Evolutionary conservation across 2,329 filamentous ascomycete genomes (phyloP).

Genomic region (Knoxdaviesia capensis): DNA sequence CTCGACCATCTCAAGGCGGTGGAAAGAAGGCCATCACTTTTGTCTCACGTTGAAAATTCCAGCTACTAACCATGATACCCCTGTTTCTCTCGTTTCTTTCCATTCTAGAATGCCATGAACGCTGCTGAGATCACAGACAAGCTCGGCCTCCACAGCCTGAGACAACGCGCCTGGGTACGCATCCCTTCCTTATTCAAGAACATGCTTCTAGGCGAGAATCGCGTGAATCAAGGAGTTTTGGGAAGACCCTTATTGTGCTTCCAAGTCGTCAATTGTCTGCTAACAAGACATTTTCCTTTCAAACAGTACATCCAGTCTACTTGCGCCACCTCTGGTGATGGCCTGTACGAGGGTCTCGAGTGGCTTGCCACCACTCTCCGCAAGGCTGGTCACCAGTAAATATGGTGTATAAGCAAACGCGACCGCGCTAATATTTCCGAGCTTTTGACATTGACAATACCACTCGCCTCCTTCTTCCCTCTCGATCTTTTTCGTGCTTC

Average conservation of each 20-base stretch:
- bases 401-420: slow-evolving; percentile 1
- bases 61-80: too few species aligned
- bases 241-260: background rate
- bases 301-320: slow-evolving; percentile 94
- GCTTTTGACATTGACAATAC: background rate
- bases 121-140: slow-evolving; percentile 99
- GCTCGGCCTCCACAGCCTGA: slow-evolving; percentile 96
- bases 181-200: slow-evolving; percentile 2
- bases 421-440: background rate
- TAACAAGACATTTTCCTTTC: slow-evolving; percentile 5
- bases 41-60: too few species aligned
- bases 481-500: slow-evolving; percentile 9
- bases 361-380: slow-evolving; percentile 71
- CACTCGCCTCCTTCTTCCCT: slow-evolving; percentile 3
- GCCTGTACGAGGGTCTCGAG: slow-evolving; percentile 98
- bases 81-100: background rate
- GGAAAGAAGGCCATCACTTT: too few species aligned
- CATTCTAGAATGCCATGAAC: slow-evolving; percentile 85
- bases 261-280: slow-evolving; percentile 2
- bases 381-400: slow-evolving; percentile 50
- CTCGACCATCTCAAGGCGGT: too few species aligned
- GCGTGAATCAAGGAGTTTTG: background rate
- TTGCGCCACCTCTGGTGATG: slow-evolving; percentile 95
- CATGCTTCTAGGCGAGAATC: background rate
- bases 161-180: slow-evolving; percentile 96